These are phyloP conservation scores for Oxytropis ochrocephala DNA, from an alignment of 306 rosid genomes.

Conservation along the genomic window DNA sequence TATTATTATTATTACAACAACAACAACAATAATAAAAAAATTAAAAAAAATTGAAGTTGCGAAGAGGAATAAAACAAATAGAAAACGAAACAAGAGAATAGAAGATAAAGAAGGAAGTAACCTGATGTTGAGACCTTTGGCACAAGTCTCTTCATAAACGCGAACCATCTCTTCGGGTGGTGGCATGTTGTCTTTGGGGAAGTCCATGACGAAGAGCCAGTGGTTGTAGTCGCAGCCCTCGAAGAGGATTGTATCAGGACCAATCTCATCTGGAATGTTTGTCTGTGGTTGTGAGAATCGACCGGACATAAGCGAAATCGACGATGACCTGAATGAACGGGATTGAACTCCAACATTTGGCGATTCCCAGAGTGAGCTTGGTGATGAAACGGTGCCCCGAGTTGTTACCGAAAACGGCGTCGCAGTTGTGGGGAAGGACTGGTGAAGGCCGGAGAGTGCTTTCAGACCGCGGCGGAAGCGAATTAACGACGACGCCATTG, in stretches of 20 bases:
- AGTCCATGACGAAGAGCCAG: constrained; percentile 75
- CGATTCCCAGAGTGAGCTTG: background rate
- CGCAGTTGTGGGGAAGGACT: constrained; percentile 18
- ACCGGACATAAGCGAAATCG: constrained; percentile 27
- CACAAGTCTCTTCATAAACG: constrained; percentile 63
- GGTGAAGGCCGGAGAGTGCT: constrained; percentile 31
- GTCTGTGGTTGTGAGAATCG: constrained; percentile 21
- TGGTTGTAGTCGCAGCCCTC: constrained; percentile 90
- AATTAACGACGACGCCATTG: constrained; percentile 54
- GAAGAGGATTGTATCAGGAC: constrained; percentile 63
- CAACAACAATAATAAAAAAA: background rate
- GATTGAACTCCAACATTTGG: constrained; percentile 11
- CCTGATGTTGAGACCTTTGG: constrained; percentile 79
- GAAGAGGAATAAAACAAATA: background rate
- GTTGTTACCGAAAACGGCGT: background rate
- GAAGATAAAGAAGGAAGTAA: background rate
- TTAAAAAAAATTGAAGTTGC: background rate
- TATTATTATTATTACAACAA: too few relatives aligned
- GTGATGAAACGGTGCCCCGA: background rate
- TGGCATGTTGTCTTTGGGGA: constrained; percentile 43
- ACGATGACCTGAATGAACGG: constrained; percentile 34
- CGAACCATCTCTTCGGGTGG: constrained; percentile 54
- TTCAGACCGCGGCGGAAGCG: constrained; percentile 48
- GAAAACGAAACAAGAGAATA: background rate
- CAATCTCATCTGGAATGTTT: constrained; percentile 37